phyloP scores from a whole-genome alignment of 805 yeast genomes.

The Ogataea trehaloabstinens region DNA sequence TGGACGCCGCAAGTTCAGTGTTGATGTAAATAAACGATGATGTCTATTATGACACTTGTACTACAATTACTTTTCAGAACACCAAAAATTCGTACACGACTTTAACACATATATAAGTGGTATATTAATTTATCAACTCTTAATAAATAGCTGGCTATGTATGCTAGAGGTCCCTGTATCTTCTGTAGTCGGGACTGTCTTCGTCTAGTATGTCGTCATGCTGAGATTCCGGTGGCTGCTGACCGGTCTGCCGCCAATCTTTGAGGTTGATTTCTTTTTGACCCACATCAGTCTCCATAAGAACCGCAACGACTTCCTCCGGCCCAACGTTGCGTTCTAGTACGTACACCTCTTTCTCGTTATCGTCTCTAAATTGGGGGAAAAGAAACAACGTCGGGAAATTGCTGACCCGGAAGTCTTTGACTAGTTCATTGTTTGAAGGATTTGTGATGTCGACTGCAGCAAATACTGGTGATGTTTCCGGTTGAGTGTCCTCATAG shows the following conservation, averaged over 20 bases:
- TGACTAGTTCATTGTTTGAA: constrained; percentile 26
- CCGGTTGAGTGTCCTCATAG: constrained; percentile 21
- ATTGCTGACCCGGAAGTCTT: constrained; percentile 26
- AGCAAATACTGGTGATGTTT: constrained; percentile 24
- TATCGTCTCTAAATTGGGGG: constrained; percentile 16
- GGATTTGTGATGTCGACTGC: constrained; percentile 33
- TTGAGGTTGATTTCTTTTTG: constrained; percentile 25
- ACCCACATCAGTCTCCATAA: constrained; percentile 33
- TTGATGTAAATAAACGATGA: too few species aligned
- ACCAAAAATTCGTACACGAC: not conserved
- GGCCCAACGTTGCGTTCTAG: constrained; percentile 25
- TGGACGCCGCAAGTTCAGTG: too few species aligned
- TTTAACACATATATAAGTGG: not conserved
- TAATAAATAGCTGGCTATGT: too few species aligned
- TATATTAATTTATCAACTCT: not conserved
- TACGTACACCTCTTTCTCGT: constrained; percentile 9
- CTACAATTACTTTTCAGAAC: not conserved
- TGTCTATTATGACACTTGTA: not conserved
- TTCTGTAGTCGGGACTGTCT: constrained; percentile 16
- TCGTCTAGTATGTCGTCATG: constrained; percentile 20
- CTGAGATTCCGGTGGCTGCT: constrained; percentile 14
- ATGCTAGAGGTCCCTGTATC: constrained; percentile 20
- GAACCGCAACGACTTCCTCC: constrained; percentile 23
- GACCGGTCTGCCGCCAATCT: constrained; percentile 20
- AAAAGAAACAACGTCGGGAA: constrained; percentile 33